Base-by-base conservation (phyloP, 139 green algal species). In the Eudorina sp. region DNA sequence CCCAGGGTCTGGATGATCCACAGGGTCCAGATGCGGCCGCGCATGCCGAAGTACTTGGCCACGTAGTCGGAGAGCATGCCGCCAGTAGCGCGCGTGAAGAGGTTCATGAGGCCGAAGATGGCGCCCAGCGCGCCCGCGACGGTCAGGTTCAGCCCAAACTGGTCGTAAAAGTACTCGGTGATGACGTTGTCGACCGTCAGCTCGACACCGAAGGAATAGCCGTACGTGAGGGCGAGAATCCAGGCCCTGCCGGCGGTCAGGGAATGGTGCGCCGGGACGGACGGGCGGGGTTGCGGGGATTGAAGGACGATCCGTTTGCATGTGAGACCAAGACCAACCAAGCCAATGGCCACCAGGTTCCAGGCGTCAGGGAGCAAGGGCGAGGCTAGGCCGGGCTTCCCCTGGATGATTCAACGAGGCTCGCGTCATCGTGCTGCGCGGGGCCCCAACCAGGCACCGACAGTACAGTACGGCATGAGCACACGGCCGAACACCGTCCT, bases 61-160 rank as follows among this genome's bases (percentile, higher is more conserved):
- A 83, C 74, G 27, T 91, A 43, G 87, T 98, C 96, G 3, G 92
- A 96, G 0, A 91, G 38, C 31, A 96, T 87, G 72, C 95, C 96
- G 23, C 98, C 97, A 23, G 95, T 62, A 8, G 97, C 94, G 36
- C 98, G 93, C 0, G 95, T 94, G 92, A 98, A 96, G 58, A 99
- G 84, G 94, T 99, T 99, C 91, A 97, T 95, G n/a, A 99, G 84
- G 36, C 96, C 96, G 73, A 98, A 98, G 58, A 96, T 70, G 62
- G 84, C 84, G 29, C 90, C 90, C n/a, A 92, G n/a, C 13, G 70
- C 70, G 2, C 84, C 90, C 21, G 90, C 89, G 8, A 83, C 80
- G 1, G 83, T 72, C 16, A 93, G 85, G 76, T 70, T 88, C 4
- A 98, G 76, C 62, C 89, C 88, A 85, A 98, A 98, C 83, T 96